Percentiles rank a stretch among this genome's conserved stretches.
Evolutionary conservation across 306 rosid species (phyloP).

Genomic region (Cucurbita moschata): DNA sequence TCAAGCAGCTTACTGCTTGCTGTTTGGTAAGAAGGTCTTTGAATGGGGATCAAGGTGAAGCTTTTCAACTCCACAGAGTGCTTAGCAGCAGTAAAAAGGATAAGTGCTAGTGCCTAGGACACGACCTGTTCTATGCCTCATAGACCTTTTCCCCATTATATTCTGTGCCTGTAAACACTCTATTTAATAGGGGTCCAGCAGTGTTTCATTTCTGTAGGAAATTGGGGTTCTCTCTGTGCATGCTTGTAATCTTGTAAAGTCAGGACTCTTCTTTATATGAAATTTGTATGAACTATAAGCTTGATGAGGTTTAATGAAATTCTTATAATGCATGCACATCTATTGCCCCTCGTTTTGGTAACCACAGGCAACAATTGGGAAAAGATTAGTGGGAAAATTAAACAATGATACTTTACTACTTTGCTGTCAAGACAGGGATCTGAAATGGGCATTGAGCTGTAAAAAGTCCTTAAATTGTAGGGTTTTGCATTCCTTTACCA

Average conservation of each 20-base stretch:
- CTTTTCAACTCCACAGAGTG: slow-evolving; percentile 61
- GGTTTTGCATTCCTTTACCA: neutral
- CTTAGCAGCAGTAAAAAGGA: slow-evolving; percentile 39
- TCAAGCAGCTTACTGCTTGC: slow-evolving; percentile 85
- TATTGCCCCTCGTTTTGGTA: neutral
- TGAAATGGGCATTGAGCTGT: neutral
- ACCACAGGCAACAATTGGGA: neutral
- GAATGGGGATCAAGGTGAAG: slow-evolving; percentile 85
- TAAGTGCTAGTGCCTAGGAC: slow-evolving; percentile 14
- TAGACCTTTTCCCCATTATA: neutral
- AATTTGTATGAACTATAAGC: neutral
- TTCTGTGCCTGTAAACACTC: slow-evolving; percentile 2
- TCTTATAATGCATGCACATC: neutral
- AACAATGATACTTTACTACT: neutral
- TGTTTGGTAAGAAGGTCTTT: slow-evolving; percentile 61
- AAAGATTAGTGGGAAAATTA: neutral
- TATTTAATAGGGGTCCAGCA: neutral
- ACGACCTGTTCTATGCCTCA: neutral
- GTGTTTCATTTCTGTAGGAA: neutral
- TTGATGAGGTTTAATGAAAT: neutral
- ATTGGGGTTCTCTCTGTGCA: neutral
- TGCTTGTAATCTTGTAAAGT: slow-evolving; percentile 1
- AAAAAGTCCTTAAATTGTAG: neutral
- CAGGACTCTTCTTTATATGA: neutral
- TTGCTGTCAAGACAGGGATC: neutral